Evolutionary conservation across 140 eudicot species (phyloP), one percentile per base, ranked within the genome.

Genomic region (Senecio squalidus): DNA sequence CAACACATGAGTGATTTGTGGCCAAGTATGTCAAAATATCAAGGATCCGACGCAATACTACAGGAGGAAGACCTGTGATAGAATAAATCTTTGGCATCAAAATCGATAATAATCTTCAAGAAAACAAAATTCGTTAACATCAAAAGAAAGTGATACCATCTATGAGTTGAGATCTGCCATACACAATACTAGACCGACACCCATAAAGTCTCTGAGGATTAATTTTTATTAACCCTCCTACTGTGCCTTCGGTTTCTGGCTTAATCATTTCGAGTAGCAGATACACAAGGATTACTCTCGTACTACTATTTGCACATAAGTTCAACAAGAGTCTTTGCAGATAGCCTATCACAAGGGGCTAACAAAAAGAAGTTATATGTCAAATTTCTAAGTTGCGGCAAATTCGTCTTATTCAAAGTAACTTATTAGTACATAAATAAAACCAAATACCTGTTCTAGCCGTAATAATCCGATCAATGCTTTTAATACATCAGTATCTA

Each of bases 21-120:
- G 98, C 89, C 81, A 92, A 64, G 81, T 81, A 92, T 22, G 95
- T 87, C 29, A 92, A 69, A 11, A 86, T 88, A 67, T 92, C 99
- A 20, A 93, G 74, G 59, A 85, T 89, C 53, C 96, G 89, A 20
- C 95, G 86, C 36, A 95, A 88, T 29, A 93, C 96, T 77, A 87
- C 58, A 8, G 99, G 99, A 18, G 99, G 99, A 39, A 93, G 90
- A 29, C 99, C 99, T 93, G 87, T 50, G 69, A 70, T 49, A 49
- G 30, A 40, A 67, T 43, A 70, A 36, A 51, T 27, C 1, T 24
- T 15, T 38, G 20, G 23, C 34, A 31, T 45, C 58, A 55, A 24
- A 23, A 65, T 43, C 20, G 27, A 28, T 49, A 27, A 14, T 26
- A 21, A n/a, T 15, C 11, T 52, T 27, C 9, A 27, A 27, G 31